phyloP scores from a whole-genome alignment of 345 rosid genomes.

The Cochlearia excelsa region DNA sequence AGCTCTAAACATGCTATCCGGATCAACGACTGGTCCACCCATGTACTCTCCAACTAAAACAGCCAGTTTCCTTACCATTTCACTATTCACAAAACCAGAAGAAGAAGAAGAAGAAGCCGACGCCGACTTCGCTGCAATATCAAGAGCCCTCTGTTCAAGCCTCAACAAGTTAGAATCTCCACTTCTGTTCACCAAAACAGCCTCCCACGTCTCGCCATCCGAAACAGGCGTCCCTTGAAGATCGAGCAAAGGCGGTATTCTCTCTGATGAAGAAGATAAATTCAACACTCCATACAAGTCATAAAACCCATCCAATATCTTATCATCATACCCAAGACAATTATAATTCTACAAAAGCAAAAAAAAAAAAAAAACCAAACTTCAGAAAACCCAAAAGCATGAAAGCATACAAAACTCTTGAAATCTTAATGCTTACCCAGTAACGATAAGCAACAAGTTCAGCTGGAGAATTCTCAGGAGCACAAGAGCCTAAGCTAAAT shows the following conservation, averaged over 20 bases:
- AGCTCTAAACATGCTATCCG: constrained; percentile 63
- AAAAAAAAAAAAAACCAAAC: background rate
- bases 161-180: constrained; percentile 72
- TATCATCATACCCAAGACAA: constrained; percentile 91
- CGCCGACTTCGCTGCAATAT: constrained; percentile 54
- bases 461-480: constrained; percentile 80
- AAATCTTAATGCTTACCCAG: constrained; percentile 50
- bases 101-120: constrained; percentile 36
- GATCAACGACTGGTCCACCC: constrained; percentile 90
- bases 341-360: constrained; percentile 71
- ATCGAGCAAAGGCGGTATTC: constrained; percentile 87
- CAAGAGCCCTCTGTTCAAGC: constrained; percentile 67
- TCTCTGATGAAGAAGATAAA: constrained; percentile 52
- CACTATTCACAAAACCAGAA: constrained; percentile 35
- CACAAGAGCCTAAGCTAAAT: constrained; percentile 77
- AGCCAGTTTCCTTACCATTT: constrained; percentile 64
- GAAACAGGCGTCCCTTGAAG: constrained; percentile 75
- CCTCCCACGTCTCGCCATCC: constrained; percentile 72
- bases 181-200: constrained; percentile 80
- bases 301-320: constrained; percentile 91
- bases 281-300: constrained; percentile 74
- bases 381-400: too few relatives aligned
- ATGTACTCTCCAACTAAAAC: constrained; percentile 74
- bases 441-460: constrained; percentile 90
- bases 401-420: too few relatives aligned